Evolutionary conservation across 129 eudicot genomes (phyloP), one percentile per base, ranked within the genome.

Genomic region (Erigeron canadensis): DNA sequence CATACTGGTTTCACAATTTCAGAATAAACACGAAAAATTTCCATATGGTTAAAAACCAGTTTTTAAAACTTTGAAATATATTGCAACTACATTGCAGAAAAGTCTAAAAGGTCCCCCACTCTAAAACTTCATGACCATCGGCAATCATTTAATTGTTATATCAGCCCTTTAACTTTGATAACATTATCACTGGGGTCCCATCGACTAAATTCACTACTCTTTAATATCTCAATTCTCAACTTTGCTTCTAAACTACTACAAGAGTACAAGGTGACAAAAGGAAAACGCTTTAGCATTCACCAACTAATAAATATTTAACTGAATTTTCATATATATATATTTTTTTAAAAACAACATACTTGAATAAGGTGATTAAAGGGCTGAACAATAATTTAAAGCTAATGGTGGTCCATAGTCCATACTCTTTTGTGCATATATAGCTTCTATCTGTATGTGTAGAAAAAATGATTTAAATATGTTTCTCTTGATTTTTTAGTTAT

Each of bases 181-280:
- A 34, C 72, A 59, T 77, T 71, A 34, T 61, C 81, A 71, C 53
- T 77, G 63, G 77, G 72, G 81, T 67, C 77, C 81, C 71, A 28
- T 77, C 58, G 18, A 28, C 67, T 63, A 51, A 69, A 71, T 48
- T 71, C 42, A 77, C 77, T 63, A 51, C 56, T 54, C 51, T 63
- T 63, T 42, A 77, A 77, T 23, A 28, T 63, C 34, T 39, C 41
- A 63, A 43, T 77, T 63, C 34, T 39, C 41, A 63, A 43, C 81
- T 77, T 70, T 69, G 76, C 81, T 62, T 77, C 64, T 58, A 48
- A 56, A 70, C 48, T 51, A 70, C 59, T 41, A 38, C 55, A 50
- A 68, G 40, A 15, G 18, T 16, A 17, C 10, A 11, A 1, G 6
- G 47, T 46, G 7, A 11, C 10, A 18, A 18, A 40, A 1, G 5